phyloP scores from a whole-genome alignment of 768 basidiomycete genomes.

The Macrolepiota albuminosa region DNA sequence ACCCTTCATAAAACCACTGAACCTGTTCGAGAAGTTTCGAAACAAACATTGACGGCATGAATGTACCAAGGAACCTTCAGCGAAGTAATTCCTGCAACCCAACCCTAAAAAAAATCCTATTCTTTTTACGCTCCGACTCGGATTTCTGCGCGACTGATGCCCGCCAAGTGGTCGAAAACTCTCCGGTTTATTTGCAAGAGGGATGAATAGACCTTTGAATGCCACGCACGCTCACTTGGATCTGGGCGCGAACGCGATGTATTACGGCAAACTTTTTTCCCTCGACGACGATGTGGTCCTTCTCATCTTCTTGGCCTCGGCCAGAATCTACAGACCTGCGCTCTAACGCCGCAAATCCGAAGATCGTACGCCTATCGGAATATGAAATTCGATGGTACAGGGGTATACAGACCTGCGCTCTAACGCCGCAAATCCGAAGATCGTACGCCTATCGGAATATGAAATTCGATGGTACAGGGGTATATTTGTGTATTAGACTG shows the following conservation, averaged over 20 bases:
- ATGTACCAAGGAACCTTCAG: background rate
- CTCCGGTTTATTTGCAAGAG: background rate
- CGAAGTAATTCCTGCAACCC: background rate
- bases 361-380: background rate
- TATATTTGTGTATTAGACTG: background rate
- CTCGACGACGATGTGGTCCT: background rate
- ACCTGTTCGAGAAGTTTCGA: background rate
- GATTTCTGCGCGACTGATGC: background rate
- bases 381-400: background rate
- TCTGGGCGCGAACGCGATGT: background rate
- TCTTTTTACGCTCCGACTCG: background rate
- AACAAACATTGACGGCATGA: background rate
- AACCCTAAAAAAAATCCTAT: background rate
- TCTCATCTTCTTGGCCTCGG: background rate
- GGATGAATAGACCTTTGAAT: background rate
- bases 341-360: background rate
- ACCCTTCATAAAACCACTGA: background rate
- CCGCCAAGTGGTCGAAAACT: background rate
- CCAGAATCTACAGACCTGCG: background rate
- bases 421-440: background rate
- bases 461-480: background rate
- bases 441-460: background rate
- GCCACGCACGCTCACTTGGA: background rate
- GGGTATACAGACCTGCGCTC: background rate
- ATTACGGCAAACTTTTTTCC: background rate